Percentiles rank a stretch among this genome's conserved stretches.
Evolutionary conservation across 1,284 basidiomycete genomes (phyloP).

Genomic region (Heliocybe sulcata): DNA sequence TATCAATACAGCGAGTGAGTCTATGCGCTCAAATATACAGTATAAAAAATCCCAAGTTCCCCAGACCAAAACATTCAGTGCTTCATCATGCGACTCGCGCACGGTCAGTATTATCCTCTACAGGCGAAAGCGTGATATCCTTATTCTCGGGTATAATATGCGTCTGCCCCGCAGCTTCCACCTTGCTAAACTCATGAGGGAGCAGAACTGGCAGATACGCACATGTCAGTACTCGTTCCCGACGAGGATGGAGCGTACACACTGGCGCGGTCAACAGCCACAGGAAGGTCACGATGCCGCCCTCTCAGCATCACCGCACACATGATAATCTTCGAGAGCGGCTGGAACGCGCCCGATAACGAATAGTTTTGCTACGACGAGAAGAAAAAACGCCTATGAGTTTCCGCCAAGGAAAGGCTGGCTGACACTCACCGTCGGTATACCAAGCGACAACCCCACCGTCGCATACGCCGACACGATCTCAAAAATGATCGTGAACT

Average conservation of each 20-base stretch:
- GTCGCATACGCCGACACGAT: conserved; percentile 63
- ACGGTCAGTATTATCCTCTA: background rate
- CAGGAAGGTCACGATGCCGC: conserved; percentile 66
- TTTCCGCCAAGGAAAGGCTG: background rate
- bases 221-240: background rate
- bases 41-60: background rate
- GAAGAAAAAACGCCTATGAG: background rate
- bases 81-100: background rate
- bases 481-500: conserved; percentile 58
- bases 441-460: conserved; percentile 68
- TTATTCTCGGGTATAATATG: background rate
- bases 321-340: conserved; percentile 70
- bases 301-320: conserved; percentile 73
- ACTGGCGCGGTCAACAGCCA: conserved; percentile 62
- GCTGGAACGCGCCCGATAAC: conserved; percentile 56
- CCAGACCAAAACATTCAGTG: background rate
- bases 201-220: background rate
- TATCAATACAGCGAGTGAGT: background rate
- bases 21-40: background rate
- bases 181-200: conserved; percentile 1
- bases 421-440: conserved; percentile 40
- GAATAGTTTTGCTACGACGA: conserved; percentile 45
- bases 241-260: background rate
- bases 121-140: background rate
- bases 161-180: background rate